Conservation (phyloP, 2,329 filamentous ascomycete genomes). For the Scytalidium lignicola region DNA sequence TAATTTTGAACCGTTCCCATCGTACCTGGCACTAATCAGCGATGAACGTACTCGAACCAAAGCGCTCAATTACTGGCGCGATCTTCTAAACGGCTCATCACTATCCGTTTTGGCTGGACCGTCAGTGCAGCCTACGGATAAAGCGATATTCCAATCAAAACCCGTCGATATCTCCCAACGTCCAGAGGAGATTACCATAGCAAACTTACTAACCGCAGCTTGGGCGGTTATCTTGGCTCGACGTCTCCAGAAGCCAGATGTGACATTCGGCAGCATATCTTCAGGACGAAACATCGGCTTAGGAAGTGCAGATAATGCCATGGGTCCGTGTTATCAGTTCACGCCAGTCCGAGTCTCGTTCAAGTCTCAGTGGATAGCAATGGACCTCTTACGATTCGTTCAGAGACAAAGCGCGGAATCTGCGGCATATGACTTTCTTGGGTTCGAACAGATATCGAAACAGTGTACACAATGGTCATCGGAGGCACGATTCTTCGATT, state of each 20-base stretch:
- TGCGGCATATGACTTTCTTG: conserved; percentile 30
- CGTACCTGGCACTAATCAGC: conserved; percentile 33
- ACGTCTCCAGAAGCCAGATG: conserved; percentile 28
- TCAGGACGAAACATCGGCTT: conserved; percentile 37
- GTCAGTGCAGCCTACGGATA: conserved; percentile 12
- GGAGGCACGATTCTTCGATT: conserved; percentile 26
- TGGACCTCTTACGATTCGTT: conserved; percentile 28
- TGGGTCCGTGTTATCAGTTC: conserved; percentile 41
- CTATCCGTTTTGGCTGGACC: conserved; percentile 18
- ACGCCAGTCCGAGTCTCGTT: conserved; percentile 38
- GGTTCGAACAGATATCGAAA: conserved; percentile 29
- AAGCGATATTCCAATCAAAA: conserved; percentile 28
- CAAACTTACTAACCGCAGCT: conserved; percentile 36
- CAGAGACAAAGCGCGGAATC: conserved; percentile 28
- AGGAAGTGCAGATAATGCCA: conserved; percentile 31
- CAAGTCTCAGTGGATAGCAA: conserved; percentile 25
- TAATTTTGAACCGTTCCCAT: conserved; percentile 32
- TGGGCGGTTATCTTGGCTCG: conserved; percentile 37
- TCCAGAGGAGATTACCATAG: conserved; percentile 34
- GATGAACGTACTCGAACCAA: conserved; percentile 16
- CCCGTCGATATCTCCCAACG: conserved; percentile 19
- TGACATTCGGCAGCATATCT: conserved; percentile 38
- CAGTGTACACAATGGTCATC: conserved; percentile 30
- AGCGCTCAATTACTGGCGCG: conserved; percentile 36
- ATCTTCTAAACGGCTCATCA: conserved; percentile 38